A percentile compares a stretch with the other conserved stretches of the same genome.
Conservation (phyloP, 2,329 filamentous ascomycete species). For the Madurella fahalii region DNA sequence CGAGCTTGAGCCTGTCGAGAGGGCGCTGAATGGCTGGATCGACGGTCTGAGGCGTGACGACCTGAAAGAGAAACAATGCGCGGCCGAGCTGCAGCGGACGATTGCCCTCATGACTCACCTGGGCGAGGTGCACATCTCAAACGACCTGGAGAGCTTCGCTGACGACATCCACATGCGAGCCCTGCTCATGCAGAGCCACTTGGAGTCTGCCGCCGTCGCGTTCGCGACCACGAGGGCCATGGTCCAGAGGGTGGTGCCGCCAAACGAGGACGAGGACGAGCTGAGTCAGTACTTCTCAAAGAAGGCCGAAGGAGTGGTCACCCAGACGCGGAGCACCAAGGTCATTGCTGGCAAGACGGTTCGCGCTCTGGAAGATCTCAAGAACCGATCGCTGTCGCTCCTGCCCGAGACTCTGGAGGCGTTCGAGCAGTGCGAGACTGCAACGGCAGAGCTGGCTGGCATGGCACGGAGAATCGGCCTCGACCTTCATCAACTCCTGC, state of each 20-base stretch:
- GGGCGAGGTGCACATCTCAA: constrained; percentile 71
- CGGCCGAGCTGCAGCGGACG: constrained; percentile 74
- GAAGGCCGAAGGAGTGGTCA: constrained; percentile 67
- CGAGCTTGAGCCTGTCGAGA: constrained; percentile 87
- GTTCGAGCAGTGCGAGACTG: constrained; percentile 66
- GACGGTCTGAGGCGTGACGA: constrained; percentile 80
- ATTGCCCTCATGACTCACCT: constrained; percentile 86
- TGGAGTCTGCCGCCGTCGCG: constrained; percentile 71
- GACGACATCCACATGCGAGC: constrained; percentile 77
- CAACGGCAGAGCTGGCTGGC: constrained; percentile 60
- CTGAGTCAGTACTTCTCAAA: constrained; percentile 62
- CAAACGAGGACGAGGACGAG: constrained; percentile 60
- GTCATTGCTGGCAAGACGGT: constrained; percentile 76
- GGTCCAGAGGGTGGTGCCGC: constrained; percentile 61
- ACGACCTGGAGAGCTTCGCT: constrained; percentile 67
- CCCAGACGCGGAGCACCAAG: constrained; percentile 76
- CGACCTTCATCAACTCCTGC: constrained; percentile 61
- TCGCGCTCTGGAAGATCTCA: constrained; percentile 72
- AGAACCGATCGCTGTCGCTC: constrained; percentile 69
- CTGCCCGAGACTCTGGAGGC: constrained; percentile 61
- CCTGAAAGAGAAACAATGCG: constrained; percentile 77
- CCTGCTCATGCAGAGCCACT: constrained; percentile 70
- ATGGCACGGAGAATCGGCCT: constrained; percentile 65
- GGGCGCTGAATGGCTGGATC: constrained; percentile 82
- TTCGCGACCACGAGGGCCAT: constrained; percentile 61